Percentiles rank a stretch among this genome's conserved stretches.
These are phyloP conservation scores for Keithomyces neogunnii DNA, from an alignment of 2,329 filamentous ascomycete genomes.

Conservation along the genomic window DNA sequence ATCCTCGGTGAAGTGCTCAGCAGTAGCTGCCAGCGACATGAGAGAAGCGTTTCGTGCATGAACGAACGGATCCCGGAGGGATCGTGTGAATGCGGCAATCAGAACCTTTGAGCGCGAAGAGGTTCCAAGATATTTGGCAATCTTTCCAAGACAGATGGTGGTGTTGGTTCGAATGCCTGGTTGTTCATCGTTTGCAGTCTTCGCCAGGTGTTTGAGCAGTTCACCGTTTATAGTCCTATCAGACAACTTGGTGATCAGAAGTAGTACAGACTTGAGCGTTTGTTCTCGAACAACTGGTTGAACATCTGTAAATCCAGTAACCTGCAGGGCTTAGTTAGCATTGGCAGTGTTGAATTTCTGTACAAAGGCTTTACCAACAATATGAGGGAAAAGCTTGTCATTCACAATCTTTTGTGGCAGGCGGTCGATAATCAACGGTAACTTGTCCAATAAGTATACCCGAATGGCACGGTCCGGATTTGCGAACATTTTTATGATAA, in stretches of 20 bases:
- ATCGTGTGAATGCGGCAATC: conserved; percentile 82
- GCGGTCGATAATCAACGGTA: conserved; percentile 86
- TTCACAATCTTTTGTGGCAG: conserved; percentile 83
- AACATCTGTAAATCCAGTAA: conserved; percentile 89
- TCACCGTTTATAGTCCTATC: conserved; percentile 93
- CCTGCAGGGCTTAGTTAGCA: conserved; percentile 32
- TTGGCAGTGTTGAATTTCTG: neutral
- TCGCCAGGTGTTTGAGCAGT: conserved; percentile 80
- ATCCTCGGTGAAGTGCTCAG: conserved; percentile 80
- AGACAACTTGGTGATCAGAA: conserved; percentile 79
- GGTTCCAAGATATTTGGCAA: conserved; percentile 77
- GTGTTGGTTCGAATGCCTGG: conserved; percentile 97
- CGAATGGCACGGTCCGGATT: conserved; percentile 89
- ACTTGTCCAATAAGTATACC: conserved; percentile 80
- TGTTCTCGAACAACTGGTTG: conserved; percentile 91
- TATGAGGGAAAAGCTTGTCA: conserved; percentile 92
- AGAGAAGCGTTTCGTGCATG: conserved; percentile 87
- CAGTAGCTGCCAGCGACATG: conserved; percentile 76
- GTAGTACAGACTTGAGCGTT: conserved; percentile 87
- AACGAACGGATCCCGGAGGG: conserved; percentile 86
- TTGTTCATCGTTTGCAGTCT: conserved; percentile 95
- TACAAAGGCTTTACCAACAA: conserved; percentile 44
- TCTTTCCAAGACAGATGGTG: conserved; percentile 94
- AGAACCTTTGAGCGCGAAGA: conserved; percentile 81
- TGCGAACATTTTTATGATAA: conserved; percentile 77